Evolutionary conservation across 1,139 yeast genomes (phyloP).

Genomic region (Saccharomyces hybrid): DNA sequence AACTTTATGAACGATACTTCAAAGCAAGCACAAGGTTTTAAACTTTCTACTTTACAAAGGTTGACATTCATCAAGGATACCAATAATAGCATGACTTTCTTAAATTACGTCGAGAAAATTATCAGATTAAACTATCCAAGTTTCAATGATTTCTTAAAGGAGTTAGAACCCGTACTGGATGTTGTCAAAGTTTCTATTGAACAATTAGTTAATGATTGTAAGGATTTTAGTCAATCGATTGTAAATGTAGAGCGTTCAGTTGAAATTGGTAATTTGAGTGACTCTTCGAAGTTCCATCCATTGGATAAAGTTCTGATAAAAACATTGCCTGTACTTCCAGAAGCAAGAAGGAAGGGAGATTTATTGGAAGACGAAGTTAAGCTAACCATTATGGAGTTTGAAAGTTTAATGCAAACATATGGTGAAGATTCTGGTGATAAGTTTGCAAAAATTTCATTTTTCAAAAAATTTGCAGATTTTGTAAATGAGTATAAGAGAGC

Average conservation of each 20-base stretch:
- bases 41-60: conserved; percentile 64
- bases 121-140: conserved; percentile 63
- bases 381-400: conserved; percentile 59
- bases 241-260: conserved; percentile 65
- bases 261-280: conserved; percentile 70
- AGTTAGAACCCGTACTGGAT: conserved; percentile 49
- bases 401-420: conserved; percentile 59
- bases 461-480: conserved; percentile 59
- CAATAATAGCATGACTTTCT: conserved; percentile 67
- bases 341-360: conserved; percentile 60
- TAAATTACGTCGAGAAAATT: conserved; percentile 72
- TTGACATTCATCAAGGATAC: conserved; percentile 71
- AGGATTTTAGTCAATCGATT: conserved; percentile 47
- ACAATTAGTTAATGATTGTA: conserved; percentile 55
- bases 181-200: conserved; percentile 64
- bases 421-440: conserved; percentile 70
- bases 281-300: conserved; percentile 68
- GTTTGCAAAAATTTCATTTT: conserved; percentile 60
- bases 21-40: conserved; percentile 76
- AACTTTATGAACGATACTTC: conserved; percentile 76
- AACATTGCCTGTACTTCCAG: conserved; percentile 57
- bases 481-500: conserved; percentile 59
- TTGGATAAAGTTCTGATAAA: conserved; percentile 55
- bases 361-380: conserved; percentile 55
- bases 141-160: conserved; percentile 49